These are phyloP conservation scores for Yarrowia keelungensis DNA, from an alignment of 805 yeast species.

Conservation along the genomic window DNA sequence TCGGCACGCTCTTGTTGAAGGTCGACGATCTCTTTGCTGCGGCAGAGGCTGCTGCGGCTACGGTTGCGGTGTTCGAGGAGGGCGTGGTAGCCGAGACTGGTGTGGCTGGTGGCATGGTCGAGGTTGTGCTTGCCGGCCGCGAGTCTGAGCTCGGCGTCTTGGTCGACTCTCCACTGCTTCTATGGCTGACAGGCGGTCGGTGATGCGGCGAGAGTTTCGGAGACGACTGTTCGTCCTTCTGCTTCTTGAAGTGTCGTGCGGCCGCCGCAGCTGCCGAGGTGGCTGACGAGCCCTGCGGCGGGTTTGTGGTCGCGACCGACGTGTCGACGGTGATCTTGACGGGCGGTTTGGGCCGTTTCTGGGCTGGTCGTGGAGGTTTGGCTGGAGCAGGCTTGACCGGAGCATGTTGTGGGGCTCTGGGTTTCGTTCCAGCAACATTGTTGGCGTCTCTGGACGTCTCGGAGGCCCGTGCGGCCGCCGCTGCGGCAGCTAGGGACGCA, in stretches of 20 bases:
- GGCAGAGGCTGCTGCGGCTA: slow-evolving; percentile 33
- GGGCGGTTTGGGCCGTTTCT: slow-evolving; percentile 6
- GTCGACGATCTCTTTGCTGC: slow-evolving; percentile 36
- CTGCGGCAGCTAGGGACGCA: slow-evolving; percentile 39
- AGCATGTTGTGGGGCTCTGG: not conserved
- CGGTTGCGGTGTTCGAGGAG: not conserved
- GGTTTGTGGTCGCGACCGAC: not conserved
- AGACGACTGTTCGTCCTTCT: not conserved
- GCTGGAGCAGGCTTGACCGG: not conserved
- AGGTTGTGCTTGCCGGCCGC: slow-evolving; percentile 13
- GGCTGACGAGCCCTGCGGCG: slow-evolving; percentile 11
- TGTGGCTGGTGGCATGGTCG: slow-evolving; percentile 9
- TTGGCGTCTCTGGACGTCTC: slow-evolving; percentile 28
- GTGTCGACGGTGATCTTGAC: slow-evolving; percentile 34
- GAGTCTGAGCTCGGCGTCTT: slow-evolving; percentile 16
- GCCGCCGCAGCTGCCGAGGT: slow-evolving; percentile 30
- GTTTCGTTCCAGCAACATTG: slow-evolving; percentile 14
- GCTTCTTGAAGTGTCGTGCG: slow-evolving; percentile 18
- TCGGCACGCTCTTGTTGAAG: slow-evolving; percentile 32
- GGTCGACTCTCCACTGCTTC: slow-evolving; percentile 19
- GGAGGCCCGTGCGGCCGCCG: slow-evolving; percentile 37
- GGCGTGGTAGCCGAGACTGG: slow-evolving; percentile 1
- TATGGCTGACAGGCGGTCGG: slow-evolving; percentile 12
- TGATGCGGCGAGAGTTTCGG: slow-evolving; percentile 9
- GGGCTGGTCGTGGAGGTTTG: slow-evolving; percentile 3